Base-by-base conservation (phyloP, 2,329 filamentous ascomycete species). In the Cladosporium colombiae region DNA sequence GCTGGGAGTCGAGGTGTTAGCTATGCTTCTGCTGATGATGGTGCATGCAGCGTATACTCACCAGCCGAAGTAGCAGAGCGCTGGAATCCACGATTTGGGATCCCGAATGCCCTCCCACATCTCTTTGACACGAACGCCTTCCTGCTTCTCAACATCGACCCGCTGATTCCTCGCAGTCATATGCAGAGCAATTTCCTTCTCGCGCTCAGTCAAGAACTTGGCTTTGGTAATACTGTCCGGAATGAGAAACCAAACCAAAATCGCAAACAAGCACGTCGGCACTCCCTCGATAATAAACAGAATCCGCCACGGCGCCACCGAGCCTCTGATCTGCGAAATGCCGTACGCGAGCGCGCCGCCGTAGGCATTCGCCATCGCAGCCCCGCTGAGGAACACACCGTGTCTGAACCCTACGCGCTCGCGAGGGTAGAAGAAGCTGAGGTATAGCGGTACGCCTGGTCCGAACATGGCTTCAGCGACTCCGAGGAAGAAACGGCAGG, bases 351-450 rank as follows among this genome's bases (percentile, higher is more conserved):
- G 74, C 3, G 86, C 88, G 2, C 88, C 88, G 0, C 92, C 91
- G 74, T 96, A 93, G 1, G 88, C 89, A 50, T 91, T 95, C 1
- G 92, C 92, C 4, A 96, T 83, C 1, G 89, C 88, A 0, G 88
- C 87, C 3, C 79, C 79, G 13, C 74, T 74, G 27, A 81, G 67
- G 68, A 87, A 88, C 25, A 88, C 73, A 2, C 85, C 86, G 61
- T 82, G 82, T 3, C 86, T 78, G 33, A 87, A 78, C 35, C 86
- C 86, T 14, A 88, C 76, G 69, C 85, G 84, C 40, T 84, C 79
- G 16, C 86, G 78, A 8, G 84, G 80, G 71, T 88, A 89, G 77
- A 88, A 89, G 71, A 86, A 84, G 0, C 85, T 87, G n/a, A 89
- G 75, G 67, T 87, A 89, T 67, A 88, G 86, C 0, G 87, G 86